A percentile compares a stretch with the other conserved stretches of the same genome.
phyloP scores from a whole-genome alignment of 805 yeast genomes.

The Candida adriatica region DNA sequence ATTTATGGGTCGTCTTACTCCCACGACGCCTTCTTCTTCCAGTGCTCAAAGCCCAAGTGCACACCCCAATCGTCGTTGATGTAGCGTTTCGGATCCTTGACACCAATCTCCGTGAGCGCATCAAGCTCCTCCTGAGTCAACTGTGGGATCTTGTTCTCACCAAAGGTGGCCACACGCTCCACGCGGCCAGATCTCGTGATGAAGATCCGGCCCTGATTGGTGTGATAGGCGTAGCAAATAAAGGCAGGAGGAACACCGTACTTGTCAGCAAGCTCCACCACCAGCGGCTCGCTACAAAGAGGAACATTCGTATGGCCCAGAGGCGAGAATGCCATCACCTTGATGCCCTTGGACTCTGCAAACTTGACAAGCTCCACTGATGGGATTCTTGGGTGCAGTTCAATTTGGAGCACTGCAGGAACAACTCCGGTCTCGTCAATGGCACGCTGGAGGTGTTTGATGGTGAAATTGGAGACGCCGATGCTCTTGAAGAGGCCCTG shows the following conservation, averaged over 20 bases:
- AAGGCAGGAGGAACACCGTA: slow-evolving; percentile 47
- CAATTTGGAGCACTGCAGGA: slow-evolving; percentile 56
- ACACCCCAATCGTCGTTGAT: slow-evolving; percentile 21
- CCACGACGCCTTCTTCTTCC: slow-evolving; percentile 15
- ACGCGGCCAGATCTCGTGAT: slow-evolving; percentile 68
- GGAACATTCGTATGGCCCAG: slow-evolving; percentile 65
- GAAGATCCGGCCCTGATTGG: slow-evolving; percentile 51
- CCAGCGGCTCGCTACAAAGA: slow-evolving; percentile 42
- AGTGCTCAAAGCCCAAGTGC: slow-evolving; percentile 15
- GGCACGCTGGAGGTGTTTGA: slow-evolving; percentile 32
- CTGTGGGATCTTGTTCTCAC: slow-evolving; percentile 25
- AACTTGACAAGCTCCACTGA: slow-evolving; percentile 50
- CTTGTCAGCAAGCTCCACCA: slow-evolving; percentile 48
- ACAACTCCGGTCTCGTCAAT: slow-evolving; percentile 37
- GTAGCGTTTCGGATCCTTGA: slow-evolving; percentile 25
- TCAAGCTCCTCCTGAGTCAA: slow-evolving; percentile 36
- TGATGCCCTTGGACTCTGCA: slow-evolving; percentile 45
- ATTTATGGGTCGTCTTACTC: no score
- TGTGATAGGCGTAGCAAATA: slow-evolving; percentile 56
- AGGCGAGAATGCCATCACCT: slow-evolving; percentile 53
- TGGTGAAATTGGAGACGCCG: slow-evolving; percentile 52
- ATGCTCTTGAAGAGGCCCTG: slow-evolving; percentile 44
- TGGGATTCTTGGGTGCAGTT: slow-evolving; percentile 68
- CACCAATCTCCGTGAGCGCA: slow-evolving; percentile 28
- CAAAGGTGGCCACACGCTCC: slow-evolving; percentile 45